Base-by-base conservation (phyloP, 1,284 basidiomycete genomes). In the Puccinia triticina region DNA sequence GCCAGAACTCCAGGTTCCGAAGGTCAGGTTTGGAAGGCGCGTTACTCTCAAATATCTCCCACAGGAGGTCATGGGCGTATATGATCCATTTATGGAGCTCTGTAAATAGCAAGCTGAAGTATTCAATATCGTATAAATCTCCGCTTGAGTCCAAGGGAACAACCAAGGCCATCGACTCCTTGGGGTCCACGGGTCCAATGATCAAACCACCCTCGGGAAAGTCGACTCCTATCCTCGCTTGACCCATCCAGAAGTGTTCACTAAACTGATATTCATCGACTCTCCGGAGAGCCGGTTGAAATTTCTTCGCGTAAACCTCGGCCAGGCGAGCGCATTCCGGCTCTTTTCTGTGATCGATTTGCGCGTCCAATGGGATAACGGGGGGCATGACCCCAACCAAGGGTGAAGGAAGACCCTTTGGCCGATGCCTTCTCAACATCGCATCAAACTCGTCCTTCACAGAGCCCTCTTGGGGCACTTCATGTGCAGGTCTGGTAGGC, bases 71-170 rank as follows among this genome's bases (percentile, higher is more conserved):
- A 21, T 66, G 64, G 8, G 18, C 64, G 64, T 66, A 12, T 2
- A 66, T 66, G 37, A 66, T 40, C 34, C 37, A 66, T 16, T 43
- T 66, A 12, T 43, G 64, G 37, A 66, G 64, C 18, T 66, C 64
- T 40, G 37, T n/a, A 5, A 66, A 43, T 23, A 16, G 37, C 21
- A 37, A 18, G 4, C 37, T 5, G 18, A 61, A 61, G 10, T 14
- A 1, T 61, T 61, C 10, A 32, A 18, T 34, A 18, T 61, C 59
- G 29, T 61, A 34, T 61, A 61, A 34, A 29, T 34, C 29, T 32
- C 29, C 29, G 26, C 29, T 34, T 16, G 29, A n/a, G 32, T 34
- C 18, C 14, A 61, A 34, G 59, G 59, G 59, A 34, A 61, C 12
- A 8, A 61, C 59, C 29, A 34, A 2, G 26, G 59, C 59, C 59